These are phyloP conservation scores for Ettlia oleoabundans DNA, from an alignment of 139 green algal species.

Conservation along the genomic window DNA sequence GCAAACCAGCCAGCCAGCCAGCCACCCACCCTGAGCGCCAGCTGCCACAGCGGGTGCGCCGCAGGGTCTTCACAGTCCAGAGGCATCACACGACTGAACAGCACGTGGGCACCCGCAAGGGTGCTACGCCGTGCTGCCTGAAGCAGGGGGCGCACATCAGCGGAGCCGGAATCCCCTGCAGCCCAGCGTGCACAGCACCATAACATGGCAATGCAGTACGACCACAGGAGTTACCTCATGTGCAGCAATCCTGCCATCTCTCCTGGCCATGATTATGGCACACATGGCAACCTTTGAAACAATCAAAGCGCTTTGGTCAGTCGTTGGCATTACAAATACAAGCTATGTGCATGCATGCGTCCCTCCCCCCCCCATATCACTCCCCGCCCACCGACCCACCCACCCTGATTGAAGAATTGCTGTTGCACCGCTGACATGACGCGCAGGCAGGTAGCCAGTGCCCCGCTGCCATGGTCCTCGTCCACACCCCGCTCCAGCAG, in stretches of 20 bases:
- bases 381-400: no score
- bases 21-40: constrained; percentile 51
- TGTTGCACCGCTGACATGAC: constrained; percentile 67
- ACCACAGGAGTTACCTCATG: not conserved
- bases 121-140: not conserved
- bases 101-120: constrained; percentile 39
- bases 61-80: constrained; percentile 46
- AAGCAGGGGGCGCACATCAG: constrained; percentile 36
- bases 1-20: not conserved
- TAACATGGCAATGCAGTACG: no score
- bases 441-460: constrained; percentile 55
- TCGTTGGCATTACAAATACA: not conserved
- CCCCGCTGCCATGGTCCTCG: constrained; percentile 58
- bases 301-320: no score
- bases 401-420: constrained; percentile 49
- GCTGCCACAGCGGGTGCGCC: constrained; percentile 77
- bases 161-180: constrained; percentile 25
- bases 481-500: constrained; percentile 70
- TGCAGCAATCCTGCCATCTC: not conserved
- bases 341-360: not conserved
- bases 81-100: constrained; percentile 83
- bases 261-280: not conserved
- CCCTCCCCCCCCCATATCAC: not conserved
- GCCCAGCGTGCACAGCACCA: no score
- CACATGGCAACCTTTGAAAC: no score